Base-by-base conservation (phyloP, 768 basidiomycete genomes). In the Leucosporidium scottii region DNA sequence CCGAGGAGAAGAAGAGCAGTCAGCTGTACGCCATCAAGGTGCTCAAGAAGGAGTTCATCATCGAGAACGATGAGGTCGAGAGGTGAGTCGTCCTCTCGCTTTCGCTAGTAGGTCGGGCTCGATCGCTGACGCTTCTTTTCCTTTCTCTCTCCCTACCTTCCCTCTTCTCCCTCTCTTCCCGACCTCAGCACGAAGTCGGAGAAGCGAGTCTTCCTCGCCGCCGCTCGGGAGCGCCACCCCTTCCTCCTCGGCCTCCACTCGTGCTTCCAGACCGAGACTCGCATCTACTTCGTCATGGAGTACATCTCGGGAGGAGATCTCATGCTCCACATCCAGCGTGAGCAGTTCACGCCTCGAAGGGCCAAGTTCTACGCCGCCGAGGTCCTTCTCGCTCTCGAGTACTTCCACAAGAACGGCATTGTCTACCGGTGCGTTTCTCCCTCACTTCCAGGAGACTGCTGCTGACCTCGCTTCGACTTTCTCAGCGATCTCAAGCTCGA, bases 271-370 rank as follows among this genome's bases (percentile, higher is more conserved):
- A 98, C 96, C 6, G 96, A 98, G 79, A 98, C 96, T 6, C 88
- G 96, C 27, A 88, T 99, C 61, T 99, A 99, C 82, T 98, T 99
- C 77, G 96, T 98, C 54, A 98, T 99, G 96, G 96, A 98, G 80
- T 99, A 98, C 79, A 89, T 99, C 70, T 93, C 91, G 75, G 96
- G 96, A 67, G 96, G 96, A 73, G 96, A 99, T 81, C 84, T 99
- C 67, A 98, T 99, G 96, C 82, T 98, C 73, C 96, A 99, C 79
- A 98, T 99, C 75, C 96, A 99, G 78, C 87, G 94, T 77, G 93
- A 94, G 80, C 96, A 99, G 75, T 99, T 99, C 80, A 97, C 94
- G 55, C 85, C 98, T 23, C 88, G 93, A 50, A 93, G 97, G 83
- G 96, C 96, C 64, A 98, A 98, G 79, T 98, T 96, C 78, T 99